A percentile compares a stretch with the other conserved stretches of the same genome.
phyloP scores from a whole-genome alignment of 2,329 filamentous ascomycete genomes.

The Furcasterigmium sp. region DNA sequence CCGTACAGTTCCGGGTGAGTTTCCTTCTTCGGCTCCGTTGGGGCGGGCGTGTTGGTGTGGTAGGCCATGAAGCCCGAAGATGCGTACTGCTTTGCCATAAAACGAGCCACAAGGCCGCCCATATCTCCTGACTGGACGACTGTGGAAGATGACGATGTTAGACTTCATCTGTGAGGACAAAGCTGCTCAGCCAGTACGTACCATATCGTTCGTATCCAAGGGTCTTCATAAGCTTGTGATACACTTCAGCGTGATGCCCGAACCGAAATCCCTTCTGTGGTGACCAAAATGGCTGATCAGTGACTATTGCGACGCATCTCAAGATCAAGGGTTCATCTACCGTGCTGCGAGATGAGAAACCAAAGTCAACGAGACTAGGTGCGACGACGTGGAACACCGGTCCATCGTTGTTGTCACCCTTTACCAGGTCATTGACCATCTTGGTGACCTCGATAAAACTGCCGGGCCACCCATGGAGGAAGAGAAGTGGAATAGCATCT shows the following conservation, averaged over 20 bases:
- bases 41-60: slow-evolving; percentile 39
- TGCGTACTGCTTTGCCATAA: slow-evolving; percentile 55
- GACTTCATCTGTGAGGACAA: no score
- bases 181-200: no score
- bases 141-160: no score
- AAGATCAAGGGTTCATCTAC: no score
- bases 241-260: slow-evolving; percentile 41
- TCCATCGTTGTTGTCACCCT: slow-evolving; percentile 22
- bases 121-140: slow-evolving; percentile 55
- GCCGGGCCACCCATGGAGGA: slow-evolving; percentile 67
- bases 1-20: slow-evolving; percentile 50
- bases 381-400: slow-evolving; percentile 52
- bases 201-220: slow-evolving; percentile 61
- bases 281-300: no score
- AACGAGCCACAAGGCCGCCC: slow-evolving; percentile 61
- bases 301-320: no score
- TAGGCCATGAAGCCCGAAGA: slow-evolving; percentile 59
- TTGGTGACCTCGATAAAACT: slow-evolving; percentile 63
- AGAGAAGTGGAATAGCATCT: slow-evolving; percentile 58
- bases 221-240: slow-evolving; percentile 63
- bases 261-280: slow-evolving; percentile 22
- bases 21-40: slow-evolving; percentile 34
- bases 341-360: slow-evolving; percentile 36
- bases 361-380: slow-evolving; percentile 50
- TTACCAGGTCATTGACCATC: slow-evolving; percentile 44